Evolutionary conservation across 345 rosid genomes (phyloP).

Genomic region (Eucalyptus sideroxylon): DNA sequence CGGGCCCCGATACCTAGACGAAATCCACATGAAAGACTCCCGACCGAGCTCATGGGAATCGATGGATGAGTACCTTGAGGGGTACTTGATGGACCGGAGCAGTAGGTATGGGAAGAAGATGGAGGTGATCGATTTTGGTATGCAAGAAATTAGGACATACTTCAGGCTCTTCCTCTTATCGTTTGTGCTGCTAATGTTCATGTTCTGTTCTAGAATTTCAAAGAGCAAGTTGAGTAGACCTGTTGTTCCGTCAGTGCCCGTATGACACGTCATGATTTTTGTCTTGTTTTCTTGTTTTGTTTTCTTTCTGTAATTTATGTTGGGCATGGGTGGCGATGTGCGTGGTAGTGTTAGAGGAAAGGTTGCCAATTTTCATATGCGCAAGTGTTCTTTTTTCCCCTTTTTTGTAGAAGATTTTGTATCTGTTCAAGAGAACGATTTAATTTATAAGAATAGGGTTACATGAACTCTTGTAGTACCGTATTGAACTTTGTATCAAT

Average conservation of each 20-base stretch:
- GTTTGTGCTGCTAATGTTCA: conserved; percentile 66
- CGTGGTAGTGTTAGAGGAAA: not conserved
- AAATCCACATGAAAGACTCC: conserved; percentile 24
- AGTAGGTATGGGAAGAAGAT: conserved; percentile 74
- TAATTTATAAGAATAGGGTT: not conserved
- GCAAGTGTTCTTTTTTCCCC: not conserved
- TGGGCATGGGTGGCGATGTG: not conserved
- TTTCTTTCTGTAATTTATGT: not conserved
- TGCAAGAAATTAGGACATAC: conserved; percentile 95
- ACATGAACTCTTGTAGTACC: not conserved
- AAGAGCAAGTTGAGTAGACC: conserved; percentile 62
- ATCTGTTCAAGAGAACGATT: not conserved
- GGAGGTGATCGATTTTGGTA: conserved; percentile 88
- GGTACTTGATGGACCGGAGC: conserved; percentile 79
- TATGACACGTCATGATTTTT: not conserved
- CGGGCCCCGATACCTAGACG: conserved; percentile 33
- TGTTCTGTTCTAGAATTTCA: conserved; percentile 94
- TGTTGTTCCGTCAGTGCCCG: conserved; percentile 24
- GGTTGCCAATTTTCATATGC: not conserved
- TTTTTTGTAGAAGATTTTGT: not conserved
- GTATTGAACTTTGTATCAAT: not conserved
- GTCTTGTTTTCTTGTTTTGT: not conserved
- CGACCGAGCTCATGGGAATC: conserved; percentile 55
- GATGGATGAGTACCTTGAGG: conserved; percentile 85
- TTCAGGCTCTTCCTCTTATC: conserved; percentile 92